Evolutionary conservation across 768 basidiomycete species (phyloP), one percentile per base, ranked within the genome.

Genomic region (Xerocomellus intermedius): DNA sequence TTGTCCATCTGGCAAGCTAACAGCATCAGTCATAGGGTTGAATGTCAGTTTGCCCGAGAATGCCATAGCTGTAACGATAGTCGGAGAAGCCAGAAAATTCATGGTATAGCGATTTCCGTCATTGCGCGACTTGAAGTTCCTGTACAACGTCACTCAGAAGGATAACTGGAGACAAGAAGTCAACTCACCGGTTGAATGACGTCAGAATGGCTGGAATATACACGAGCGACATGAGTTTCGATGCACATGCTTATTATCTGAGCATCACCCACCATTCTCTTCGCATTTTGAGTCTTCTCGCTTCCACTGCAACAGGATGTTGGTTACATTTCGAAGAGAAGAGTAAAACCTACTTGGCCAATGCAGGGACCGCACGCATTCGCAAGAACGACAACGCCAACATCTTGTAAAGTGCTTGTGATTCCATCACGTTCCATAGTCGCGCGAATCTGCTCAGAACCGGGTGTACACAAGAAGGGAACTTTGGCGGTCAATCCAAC

Each of bases 361-460:
- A 98, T 99, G 69, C 97, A 99, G 24, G 97, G 97, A 48, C 97
- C 97, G 62, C 97, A 99, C 4, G 97, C 97, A 71, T 99, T 99
- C 7, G 97, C 95, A 35, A 99, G 79, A 22, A 99, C 96, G 48
- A 87, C 79, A 2, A 91, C 97, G n/a, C 97, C 97, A 49, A 98
- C 89, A 62, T 85, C 85, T 71, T 96, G 81, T 39, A 99, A 75
- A 35, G 82, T 80, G 13, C 81, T 77, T 24, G 93, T 97, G 42
- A 98, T 81, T 30, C 87, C 81, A 69, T 99, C 97, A 35, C 95
- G 85, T 73, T 98, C 94, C 77, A 98, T 94, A 0, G 97, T 99
- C 1, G 97, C 97, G 45, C 96, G 83, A 62, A 99, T 98, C 65
- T 97, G 90, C 67, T 99, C 97, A 35, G 93, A 94, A 13, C 94